These are phyloP conservation scores for Crithidia sp. DNA, from an alignment of 208 protist genomes.

Conservation along the genomic window DNA sequence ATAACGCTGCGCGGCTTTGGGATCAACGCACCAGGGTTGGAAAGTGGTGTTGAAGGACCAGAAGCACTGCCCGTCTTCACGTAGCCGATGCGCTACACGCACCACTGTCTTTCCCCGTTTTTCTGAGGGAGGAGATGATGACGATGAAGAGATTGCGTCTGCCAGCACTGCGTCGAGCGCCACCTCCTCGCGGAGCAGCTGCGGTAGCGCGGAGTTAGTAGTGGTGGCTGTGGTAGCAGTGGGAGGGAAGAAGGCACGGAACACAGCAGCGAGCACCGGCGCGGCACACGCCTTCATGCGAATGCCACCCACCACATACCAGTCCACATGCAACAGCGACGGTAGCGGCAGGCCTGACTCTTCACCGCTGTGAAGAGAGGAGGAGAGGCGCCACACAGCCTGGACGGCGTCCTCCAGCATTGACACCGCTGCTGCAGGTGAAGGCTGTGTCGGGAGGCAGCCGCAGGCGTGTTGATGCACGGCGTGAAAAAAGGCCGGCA, in stretches of 20 bases:
- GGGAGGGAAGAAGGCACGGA: conserved; percentile 47
- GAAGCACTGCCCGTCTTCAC: conserved; percentile 70
- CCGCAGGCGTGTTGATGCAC: conserved; percentile 95
- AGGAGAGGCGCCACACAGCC: background rate
- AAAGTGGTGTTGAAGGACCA: conserved; percentile 73
- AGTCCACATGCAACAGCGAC: conserved; percentile 54
- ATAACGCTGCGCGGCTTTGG: conserved; percentile 27
- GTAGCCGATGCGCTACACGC: conserved; percentile 51
- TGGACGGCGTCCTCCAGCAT: background rate
- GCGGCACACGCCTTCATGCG: conserved; percentile 38
- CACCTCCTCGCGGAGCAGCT: conserved; percentile 4
- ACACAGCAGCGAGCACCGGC: conserved; percentile 40
- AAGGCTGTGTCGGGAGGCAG: background rate
- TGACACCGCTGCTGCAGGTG: background rate
- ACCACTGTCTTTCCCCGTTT: background rate
- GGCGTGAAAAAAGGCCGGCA: conserved; percentile 95
- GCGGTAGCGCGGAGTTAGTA: background rate
- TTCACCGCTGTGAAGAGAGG: background rate
- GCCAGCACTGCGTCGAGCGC: background rate
- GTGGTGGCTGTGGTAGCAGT: background rate
- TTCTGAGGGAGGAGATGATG: background rate
- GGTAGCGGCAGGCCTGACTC: background rate
- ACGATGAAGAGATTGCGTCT: background rate
- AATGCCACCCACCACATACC: conserved; percentile 69
- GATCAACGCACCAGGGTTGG: conserved; percentile 42